Percentiles rank a stretch among this genome's conserved stretches.
phyloP scores from a whole-genome alignment of 2,329 filamentous ascomycete genomes.

The Diaporthe sp. region DNA sequence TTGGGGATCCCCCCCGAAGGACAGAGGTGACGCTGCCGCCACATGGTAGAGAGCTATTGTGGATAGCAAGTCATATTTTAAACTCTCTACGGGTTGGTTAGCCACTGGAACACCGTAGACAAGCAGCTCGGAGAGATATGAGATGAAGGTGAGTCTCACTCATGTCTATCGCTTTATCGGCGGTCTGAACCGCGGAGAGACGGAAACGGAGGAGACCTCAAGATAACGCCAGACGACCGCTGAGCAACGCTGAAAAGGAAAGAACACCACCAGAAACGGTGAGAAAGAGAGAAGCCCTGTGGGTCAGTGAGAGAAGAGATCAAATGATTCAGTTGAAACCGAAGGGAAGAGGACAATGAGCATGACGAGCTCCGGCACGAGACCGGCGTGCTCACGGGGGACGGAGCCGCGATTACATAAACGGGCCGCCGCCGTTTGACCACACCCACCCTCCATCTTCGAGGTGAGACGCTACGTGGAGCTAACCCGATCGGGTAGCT shows the following conservation, averaged over 20 bases:
- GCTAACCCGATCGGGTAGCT: slow-evolving; percentile 28
- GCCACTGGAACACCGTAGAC: background rate
- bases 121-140: background rate
- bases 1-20: slow-evolving; percentile 4
- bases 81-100: slow-evolving; percentile 5
- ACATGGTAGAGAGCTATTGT: slow-evolving; percentile 25
- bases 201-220: background rate
- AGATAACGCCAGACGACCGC: slow-evolving; percentile 5
- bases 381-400: slow-evolving; percentile 25
- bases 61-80: slow-evolving; percentile 11
- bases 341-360: background rate
- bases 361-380: slow-evolving; percentile 18
- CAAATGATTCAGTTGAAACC: background rate
- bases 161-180: slow-evolving; percentile 27
- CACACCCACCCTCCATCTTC: background rate
- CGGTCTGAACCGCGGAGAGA: background rate
- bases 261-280: background rate
- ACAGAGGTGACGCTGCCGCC: slow-evolving; percentile 26
- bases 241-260: background rate
- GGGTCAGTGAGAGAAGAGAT: background rate
- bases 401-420: slow-evolving; percentile 25
- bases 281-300: background rate
- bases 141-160: slow-evolving; percentile 18
- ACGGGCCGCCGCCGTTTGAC: background rate
- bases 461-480: background rate